Conservation (phyloP, 768 basidiomycete genomes). For the Pleurotus eryngii region DNA sequence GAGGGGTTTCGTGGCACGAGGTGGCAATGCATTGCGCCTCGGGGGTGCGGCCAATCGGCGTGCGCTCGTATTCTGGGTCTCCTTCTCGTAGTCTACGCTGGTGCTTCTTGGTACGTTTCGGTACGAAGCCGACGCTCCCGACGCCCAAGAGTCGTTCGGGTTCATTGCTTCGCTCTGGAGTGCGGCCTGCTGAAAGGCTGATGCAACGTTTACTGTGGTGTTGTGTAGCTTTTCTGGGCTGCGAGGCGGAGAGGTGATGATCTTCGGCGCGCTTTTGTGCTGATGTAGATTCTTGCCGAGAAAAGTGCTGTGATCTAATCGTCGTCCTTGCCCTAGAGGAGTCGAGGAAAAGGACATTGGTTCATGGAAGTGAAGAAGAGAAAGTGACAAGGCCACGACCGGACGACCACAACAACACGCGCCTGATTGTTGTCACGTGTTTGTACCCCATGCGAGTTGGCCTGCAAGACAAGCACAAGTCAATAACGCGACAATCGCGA, state of each 20-base stretch:
- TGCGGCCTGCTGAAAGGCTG: slow-evolving; percentile 75
- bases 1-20: slow-evolving; percentile 40
- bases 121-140: slow-evolving; percentile 47
- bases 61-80: slow-evolving; percentile 47
- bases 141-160: slow-evolving; percentile 67
- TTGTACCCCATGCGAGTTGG: neutral
- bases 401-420: slow-evolving; percentile 2
- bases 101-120: slow-evolving; percentile 63
- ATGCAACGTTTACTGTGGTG: slow-evolving; percentile 84
- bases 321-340: slow-evolving; percentile 81
- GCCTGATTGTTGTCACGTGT: slow-evolving; percentile 6
- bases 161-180: slow-evolving; percentile 41
- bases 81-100: slow-evolving; percentile 77
- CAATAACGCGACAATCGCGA: slow-evolving; percentile 2
- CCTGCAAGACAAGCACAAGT: slow-evolving; percentile 1
- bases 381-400: slow-evolving; percentile 2
- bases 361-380: slow-evolving; percentile 4
- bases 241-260: slow-evolving; percentile 38
- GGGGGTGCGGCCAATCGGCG: slow-evolving; percentile 68
- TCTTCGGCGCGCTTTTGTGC: slow-evolving; percentile 51
- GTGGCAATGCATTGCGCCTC: slow-evolving; percentile 31
- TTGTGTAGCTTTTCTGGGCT: slow-evolving; percentile 76
- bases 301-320: slow-evolving; percentile 78
- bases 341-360: slow-evolving; percentile 87
- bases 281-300: slow-evolving; percentile 61